Evolutionary conservation across 73 alveolate genomes (phyloP).

Genomic region (Symbiodinium natans): DNA sequence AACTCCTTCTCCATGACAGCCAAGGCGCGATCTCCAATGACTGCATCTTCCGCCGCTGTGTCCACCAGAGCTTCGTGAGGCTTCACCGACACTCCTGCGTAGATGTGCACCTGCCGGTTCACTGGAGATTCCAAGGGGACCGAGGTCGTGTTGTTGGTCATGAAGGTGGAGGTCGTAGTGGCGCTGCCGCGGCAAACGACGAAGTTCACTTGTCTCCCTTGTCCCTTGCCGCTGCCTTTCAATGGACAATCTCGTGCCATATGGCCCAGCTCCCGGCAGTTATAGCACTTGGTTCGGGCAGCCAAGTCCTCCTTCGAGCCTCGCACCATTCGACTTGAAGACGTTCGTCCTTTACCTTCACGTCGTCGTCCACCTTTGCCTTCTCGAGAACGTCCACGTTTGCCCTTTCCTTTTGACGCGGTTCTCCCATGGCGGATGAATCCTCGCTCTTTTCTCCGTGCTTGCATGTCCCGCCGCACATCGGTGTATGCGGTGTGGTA

Average conservation of each 20-base stretch:
- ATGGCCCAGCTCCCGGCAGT: neutral
- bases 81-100: neutral
- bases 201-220: neutral
- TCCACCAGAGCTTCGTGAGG: neutral
- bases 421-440: neutral
- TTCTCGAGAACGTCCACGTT: too few species aligned
- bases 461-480: neutral
- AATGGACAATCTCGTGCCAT: neutral
- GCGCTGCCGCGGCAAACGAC: neutral
- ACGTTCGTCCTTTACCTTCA: too few species aligned
- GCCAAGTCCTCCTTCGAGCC: neutral
- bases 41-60: neutral
- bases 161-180: neutral
- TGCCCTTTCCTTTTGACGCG: too few species aligned
- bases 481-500: conserved; percentile 8
- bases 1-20: neutral
- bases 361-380: too few species aligned
- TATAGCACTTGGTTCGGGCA: neutral
- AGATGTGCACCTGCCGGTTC: neutral
- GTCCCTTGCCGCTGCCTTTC: neutral
- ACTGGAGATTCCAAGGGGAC: neutral
- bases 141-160: neutral
- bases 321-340: neutral
- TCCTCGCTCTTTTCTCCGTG: conserved; percentile 5
- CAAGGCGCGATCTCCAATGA: neutral